phyloP scores from a whole-genome alignment of 257 asterid species.

The Galeopsis tetrahit region DNA sequence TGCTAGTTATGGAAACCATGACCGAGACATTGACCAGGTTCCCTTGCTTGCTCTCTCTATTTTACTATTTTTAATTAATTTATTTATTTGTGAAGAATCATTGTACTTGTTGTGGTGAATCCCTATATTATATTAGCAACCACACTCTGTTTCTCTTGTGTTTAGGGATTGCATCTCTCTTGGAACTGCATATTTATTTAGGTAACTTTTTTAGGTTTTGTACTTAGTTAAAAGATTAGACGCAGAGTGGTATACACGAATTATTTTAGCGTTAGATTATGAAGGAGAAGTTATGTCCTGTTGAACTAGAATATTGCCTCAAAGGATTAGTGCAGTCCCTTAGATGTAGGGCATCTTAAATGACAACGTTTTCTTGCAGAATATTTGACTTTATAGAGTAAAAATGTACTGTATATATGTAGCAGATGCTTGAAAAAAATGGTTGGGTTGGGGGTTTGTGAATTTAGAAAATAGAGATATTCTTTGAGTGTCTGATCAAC shows the following conservation, averaged over 20 bases:
- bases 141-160: background rate
- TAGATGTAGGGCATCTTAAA: background rate
- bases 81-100: background rate
- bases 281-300: background rate
- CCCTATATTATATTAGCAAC: background rate
- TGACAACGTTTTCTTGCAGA: background rate
- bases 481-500: background rate
- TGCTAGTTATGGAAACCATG: constrained; percentile 82
- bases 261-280: background rate
- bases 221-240: background rate
- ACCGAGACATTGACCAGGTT: constrained; percentile 90
- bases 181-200: background rate
- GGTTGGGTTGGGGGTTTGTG: background rate
- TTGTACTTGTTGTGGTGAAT: background rate
- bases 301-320: constrained; percentile 6
- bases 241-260: background rate
- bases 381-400: background rate
- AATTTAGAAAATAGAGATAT: background rate
- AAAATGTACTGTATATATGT: background rate
- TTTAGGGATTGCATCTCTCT: background rate
- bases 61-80: background rate
- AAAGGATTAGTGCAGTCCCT: background rate
- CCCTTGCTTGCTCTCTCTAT: constrained; percentile 7
- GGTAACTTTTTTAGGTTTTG: background rate
- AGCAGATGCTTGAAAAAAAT: background rate